These are phyloP conservation scores for Monilinia fructicola DNA, from an alignment of 2,329 filamentous ascomycete species.

Conservation along the genomic window DNA sequence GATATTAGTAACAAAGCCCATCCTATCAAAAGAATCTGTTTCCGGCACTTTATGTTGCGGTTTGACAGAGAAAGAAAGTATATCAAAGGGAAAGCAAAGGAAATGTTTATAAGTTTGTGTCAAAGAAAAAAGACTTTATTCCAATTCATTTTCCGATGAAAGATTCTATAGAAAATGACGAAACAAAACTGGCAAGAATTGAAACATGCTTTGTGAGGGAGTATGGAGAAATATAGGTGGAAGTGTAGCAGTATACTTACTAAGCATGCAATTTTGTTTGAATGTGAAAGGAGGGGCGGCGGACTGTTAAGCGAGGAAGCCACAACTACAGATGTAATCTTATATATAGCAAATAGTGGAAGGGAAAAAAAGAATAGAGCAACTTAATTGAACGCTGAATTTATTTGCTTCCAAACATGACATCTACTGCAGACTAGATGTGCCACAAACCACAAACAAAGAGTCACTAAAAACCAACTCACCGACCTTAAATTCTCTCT, in stretches of 20 bases:
- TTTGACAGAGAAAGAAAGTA: background rate
- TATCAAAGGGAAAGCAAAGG: background rate
- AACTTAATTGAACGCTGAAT: background rate
- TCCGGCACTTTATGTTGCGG: slow-evolving; percentile 1
- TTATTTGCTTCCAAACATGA: no score
- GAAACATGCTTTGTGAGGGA: background rate
- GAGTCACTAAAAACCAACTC: background rate
- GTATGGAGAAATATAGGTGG: background rate
- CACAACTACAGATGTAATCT: background rate
- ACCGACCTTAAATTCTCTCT: no score
- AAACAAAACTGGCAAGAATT: background rate
- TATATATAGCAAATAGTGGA: background rate
- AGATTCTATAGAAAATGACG: background rate
- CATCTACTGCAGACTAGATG: background rate
- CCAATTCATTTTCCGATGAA: background rate
- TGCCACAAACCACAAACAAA: background rate
- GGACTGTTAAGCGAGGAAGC: background rate
- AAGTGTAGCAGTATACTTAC: background rate
- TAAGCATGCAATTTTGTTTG: background rate
- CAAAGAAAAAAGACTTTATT: background rate
- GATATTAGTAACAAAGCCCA: slow-evolving; percentile 1
- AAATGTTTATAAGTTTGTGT: background rate
- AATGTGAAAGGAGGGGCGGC: background rate
- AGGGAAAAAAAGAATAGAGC: background rate
- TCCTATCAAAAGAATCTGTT: slow-evolving; percentile 7